phyloP scores from a whole-genome alignment of 2,329 filamentous ascomycete species.

The Phaeosphaeria sp. region DNA sequence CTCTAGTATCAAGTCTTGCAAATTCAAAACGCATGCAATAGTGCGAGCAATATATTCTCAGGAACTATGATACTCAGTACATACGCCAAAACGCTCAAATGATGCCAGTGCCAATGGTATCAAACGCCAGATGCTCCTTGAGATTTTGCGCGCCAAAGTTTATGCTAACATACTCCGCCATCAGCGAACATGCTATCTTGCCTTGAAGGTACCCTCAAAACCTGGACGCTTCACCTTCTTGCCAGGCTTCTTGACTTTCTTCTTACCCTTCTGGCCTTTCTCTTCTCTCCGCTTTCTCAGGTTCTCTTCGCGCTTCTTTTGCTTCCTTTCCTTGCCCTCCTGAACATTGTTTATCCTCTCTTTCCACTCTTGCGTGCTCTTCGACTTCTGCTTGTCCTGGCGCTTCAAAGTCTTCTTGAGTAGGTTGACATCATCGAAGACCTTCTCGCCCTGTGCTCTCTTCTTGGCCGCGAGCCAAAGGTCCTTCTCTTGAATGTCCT shows the following conservation, averaged over 20 bases:
- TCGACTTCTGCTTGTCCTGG: conserved; percentile 87
- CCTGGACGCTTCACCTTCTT: conserved; percentile 62
- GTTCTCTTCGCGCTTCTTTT: conserved; percentile 59
- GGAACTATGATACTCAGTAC: conserved; percentile 31
- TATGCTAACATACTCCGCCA: background rate
- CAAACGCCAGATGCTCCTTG: conserved; percentile 36
- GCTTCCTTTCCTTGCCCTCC: conserved; percentile 56
- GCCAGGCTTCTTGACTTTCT: conserved; percentile 62
- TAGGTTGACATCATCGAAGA: conserved; percentile 82
- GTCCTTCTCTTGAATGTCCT: conserved; percentile 91
- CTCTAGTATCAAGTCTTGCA: background rate
- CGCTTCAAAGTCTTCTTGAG: conserved; percentile 92
- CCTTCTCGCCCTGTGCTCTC: conserved; percentile 85
- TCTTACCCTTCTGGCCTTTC: conserved; percentile 72
- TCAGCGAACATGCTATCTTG: conserved; percentile 28
- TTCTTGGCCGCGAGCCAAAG: conserved; percentile 91
- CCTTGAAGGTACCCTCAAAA: conserved; percentile 72
- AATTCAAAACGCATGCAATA: background rate
- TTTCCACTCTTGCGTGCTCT: conserved; percentile 85
- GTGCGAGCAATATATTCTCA: background rate
- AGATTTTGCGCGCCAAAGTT: conserved; percentile 19
- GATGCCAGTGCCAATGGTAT: conserved; percentile 35
- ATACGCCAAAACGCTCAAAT: conserved; percentile 33
- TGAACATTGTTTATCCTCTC: conserved; percentile 54
- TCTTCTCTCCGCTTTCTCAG: conserved; percentile 77